Evolutionary conservation across 495 filamentous ascomycete species (phyloP).

Genomic region (Neurospora cerealis): DNA sequence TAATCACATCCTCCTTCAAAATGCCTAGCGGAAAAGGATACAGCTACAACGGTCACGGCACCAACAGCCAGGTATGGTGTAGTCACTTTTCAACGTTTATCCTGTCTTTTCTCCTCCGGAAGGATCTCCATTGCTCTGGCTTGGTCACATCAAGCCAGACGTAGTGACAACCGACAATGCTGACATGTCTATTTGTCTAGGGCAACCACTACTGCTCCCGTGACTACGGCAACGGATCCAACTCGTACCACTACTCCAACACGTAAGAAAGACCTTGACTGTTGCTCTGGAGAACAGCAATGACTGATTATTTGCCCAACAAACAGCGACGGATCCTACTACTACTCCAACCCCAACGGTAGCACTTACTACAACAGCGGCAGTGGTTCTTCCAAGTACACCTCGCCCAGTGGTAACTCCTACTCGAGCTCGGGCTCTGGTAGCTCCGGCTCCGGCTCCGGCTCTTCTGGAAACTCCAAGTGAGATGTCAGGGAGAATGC

Average conservation of each 20-base stretch:
- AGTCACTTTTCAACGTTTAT: neutral
- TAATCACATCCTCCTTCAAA: slow-evolving; percentile 1
- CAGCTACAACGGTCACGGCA: slow-evolving; percentile 31
- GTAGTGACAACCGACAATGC: neutral
- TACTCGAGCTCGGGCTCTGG: slow-evolving; percentile 1
- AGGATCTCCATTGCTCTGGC: neutral
- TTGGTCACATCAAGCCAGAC: neutral
- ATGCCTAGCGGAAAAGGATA: slow-evolving; percentile 29
- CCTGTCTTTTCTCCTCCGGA: neutral
- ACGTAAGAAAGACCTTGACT: neutral
- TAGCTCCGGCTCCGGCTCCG: slow-evolving; percentile 12
- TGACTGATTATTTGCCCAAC: neutral
- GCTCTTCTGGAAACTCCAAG: neutral
- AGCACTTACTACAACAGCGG: slow-evolving; percentile 39
- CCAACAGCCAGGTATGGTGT: slow-evolving; percentile 29
- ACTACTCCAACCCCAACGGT: slow-evolving; percentile 48
- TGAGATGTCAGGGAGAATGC: neutral
- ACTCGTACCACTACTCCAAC: slow-evolving; percentile 7
- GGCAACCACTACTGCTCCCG: slow-evolving; percentile 37
- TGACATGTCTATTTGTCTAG: slow-evolving; percentile 10
- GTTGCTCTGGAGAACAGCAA: neutral
- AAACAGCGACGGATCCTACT: slow-evolving; percentile 44
- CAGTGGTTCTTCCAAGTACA: slow-evolving; percentile 32
- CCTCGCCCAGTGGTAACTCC: slow-evolving; percentile 22
- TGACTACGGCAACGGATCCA: slow-evolving; percentile 16